A percentile compares a stretch with the other conserved stretches of the same genome.
These are phyloP conservation scores for Saccharum hybrid DNA, from an alignment of 202 grass and related monocot species.

Conservation along the genomic window DNA sequence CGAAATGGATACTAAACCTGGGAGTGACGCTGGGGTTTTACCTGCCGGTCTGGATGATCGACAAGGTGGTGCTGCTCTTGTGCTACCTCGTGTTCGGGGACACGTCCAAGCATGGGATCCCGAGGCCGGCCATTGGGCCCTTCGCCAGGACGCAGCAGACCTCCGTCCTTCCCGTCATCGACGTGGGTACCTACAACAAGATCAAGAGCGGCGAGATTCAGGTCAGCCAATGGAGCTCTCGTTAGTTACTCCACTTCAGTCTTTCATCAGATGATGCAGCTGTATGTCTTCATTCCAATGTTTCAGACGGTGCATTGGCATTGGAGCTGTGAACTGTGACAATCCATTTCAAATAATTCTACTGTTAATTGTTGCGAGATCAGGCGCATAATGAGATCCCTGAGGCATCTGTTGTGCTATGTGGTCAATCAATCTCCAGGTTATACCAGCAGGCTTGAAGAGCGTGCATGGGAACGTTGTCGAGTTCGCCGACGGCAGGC, in stretches of 20 bases:
- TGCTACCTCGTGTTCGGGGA: constrained; percentile 60
- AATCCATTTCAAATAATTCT: too few species aligned
- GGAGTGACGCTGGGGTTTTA: constrained; percentile 25
- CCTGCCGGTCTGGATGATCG: constrained; percentile 49
- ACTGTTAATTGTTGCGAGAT: too few species aligned
- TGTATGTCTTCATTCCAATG: background rate
- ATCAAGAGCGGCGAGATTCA: constrained; percentile 64
- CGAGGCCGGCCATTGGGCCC: constrained; percentile 48
- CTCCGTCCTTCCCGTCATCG: constrained; percentile 37
- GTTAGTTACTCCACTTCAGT: background rate
- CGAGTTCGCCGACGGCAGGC: constrained; percentile 48
- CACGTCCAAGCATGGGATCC: constrained; percentile 55
- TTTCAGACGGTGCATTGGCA: too few species aligned
- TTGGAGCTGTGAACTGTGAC: too few species aligned
- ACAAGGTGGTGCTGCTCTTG: constrained; percentile 47
- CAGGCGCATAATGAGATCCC: background rate
- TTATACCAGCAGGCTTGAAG: constrained; percentile 37
- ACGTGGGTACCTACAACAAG: constrained; percentile 54
- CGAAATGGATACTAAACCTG: constrained; percentile 48
- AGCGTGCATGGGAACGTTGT: constrained; percentile 49
- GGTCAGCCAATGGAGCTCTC: background rate
- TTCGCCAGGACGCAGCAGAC: constrained; percentile 45
- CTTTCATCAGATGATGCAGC: background rate
- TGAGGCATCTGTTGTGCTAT: background rate
- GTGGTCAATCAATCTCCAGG: constrained; percentile 34